Percentiles rank a stretch among this genome's conserved stretches.
phyloP scores from a whole-genome alignment of 2,329 filamentous ascomycete species.

The Phyllosticta ampelicida region DNA sequence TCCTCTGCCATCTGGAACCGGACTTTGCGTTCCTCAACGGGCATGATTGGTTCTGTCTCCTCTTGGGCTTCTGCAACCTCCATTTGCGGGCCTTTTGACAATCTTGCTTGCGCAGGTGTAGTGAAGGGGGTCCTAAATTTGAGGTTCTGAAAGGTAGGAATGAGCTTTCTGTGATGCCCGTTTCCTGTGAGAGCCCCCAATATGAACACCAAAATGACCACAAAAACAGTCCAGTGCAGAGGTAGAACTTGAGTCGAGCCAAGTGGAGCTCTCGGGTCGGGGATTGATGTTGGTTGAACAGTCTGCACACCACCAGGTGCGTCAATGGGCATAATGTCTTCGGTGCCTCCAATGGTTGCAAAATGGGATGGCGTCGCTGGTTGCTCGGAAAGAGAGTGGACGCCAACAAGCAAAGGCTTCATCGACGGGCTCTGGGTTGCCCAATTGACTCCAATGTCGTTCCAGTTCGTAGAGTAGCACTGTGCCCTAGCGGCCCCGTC shows the following conservation, averaged over 20 bases:
- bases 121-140: constrained; percentile 23
- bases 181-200: constrained; percentile 7
- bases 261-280: constrained; percentile 11
- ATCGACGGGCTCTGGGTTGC: constrained; percentile 22
- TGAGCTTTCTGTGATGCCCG: constrained; percentile 13
- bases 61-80: not conserved
- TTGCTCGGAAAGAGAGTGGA: constrained; percentile 22
- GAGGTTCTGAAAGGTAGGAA: constrained; percentile 21
- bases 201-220: constrained; percentile 4
- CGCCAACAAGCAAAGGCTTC: constrained; percentile 27
- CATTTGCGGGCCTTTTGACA: not conserved
- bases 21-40: constrained; percentile 6
- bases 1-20: constrained; percentile 10
- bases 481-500: constrained; percentile 50
- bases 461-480: constrained; percentile 38
- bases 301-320: constrained; percentile 13
- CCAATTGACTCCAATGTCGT: constrained; percentile 17
- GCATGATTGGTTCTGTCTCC: not conserved
- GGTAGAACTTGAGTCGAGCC: constrained; percentile 1
- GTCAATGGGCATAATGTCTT: constrained; percentile 14
- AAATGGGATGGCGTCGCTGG: not conserved
- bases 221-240: constrained; percentile 9
- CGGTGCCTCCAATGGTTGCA: constrained; percentile 4
- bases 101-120: not conserved
- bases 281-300: not conserved